Evolutionary conservation across 306 rosid genomes (phyloP).

Genomic region (Morella rubra): DNA sequence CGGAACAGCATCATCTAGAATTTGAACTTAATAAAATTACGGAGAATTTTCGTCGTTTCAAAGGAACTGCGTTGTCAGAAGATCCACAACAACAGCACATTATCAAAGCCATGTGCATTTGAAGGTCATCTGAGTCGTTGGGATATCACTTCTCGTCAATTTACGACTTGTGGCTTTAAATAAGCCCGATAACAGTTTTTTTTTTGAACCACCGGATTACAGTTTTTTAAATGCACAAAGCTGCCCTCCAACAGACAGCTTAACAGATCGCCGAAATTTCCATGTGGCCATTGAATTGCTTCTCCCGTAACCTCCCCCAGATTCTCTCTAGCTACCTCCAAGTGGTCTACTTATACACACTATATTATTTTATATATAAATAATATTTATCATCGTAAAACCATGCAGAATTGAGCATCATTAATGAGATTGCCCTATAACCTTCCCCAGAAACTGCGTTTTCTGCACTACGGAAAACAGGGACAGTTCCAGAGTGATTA

Average conservation of each 20-base stretch:
- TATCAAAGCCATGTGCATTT: slow-evolving; percentile 45
- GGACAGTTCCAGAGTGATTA: too few species aligned
- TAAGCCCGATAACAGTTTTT: not conserved
- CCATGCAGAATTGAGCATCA: not conserved
- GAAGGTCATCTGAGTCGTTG: too few species aligned
- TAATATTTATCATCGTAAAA: not conserved
- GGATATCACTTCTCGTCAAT: too few species aligned
- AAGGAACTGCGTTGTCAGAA: slow-evolving; percentile 33
- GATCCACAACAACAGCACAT: not conserved
- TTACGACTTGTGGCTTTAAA: too few species aligned
- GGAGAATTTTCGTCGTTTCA: too few species aligned
- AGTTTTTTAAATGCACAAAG: not conserved
- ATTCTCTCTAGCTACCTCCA: slow-evolving; percentile 16
- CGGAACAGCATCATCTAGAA: too few species aligned
- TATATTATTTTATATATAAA: not conserved
- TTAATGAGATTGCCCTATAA: not conserved
- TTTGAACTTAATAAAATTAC: too few species aligned
- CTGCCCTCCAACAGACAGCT: slow-evolving; percentile 17
- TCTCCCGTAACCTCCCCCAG: slow-evolving; percentile 29
- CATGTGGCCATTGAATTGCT: slow-evolving; percentile 39
- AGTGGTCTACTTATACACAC: not conserved
- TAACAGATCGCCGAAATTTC: slow-evolving; percentile 13
- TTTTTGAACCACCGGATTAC: too few species aligned
- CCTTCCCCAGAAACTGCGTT: too few species aligned
- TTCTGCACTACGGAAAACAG: too few species aligned